Conservation (phyloP, 495 filamentous ascomycete genomes). For the Penicillium flavigenum region DNA sequence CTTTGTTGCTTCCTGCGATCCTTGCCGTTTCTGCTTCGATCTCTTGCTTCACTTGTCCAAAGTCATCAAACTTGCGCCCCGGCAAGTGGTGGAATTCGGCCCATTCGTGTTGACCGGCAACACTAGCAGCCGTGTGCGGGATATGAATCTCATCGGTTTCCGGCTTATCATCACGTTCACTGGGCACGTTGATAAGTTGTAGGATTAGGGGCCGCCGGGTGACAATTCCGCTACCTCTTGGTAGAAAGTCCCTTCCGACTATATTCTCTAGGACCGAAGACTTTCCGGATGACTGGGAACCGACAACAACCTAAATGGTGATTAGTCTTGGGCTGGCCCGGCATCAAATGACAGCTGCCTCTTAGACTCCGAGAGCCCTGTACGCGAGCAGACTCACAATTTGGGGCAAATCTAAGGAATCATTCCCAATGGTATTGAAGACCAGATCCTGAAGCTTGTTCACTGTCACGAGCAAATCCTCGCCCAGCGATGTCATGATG, state of each 20-base stretch:
- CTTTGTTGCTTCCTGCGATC: slow-evolving; percentile 97
- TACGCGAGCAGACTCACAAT: slow-evolving; percentile 68
- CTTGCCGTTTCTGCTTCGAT: slow-evolving; percentile 96
- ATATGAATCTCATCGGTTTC: slow-evolving; percentile 63
- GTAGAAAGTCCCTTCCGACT: slow-evolving; percentile 94
- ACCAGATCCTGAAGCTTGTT: slow-evolving; percentile 98
- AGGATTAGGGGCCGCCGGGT: slow-evolving; percentile 92
- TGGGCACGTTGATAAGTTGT: slow-evolving; percentile 96
- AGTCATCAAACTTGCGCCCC: slow-evolving; percentile 87
- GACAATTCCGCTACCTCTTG: slow-evolving; percentile 94
- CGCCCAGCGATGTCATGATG: slow-evolving; percentile 72
- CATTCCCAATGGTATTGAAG: slow-evolving; percentile 99
- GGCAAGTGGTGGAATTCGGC: slow-evolving; percentile 96
- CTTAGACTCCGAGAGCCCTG: background rate
- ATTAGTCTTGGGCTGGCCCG: slow-evolving; percentile 17
- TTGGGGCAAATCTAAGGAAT: slow-evolving; percentile 94
- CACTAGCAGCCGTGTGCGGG: slow-evolving; percentile 67
- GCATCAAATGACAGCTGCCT: background rate
- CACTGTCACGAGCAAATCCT: slow-evolving; percentile 87
- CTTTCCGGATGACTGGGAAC: slow-evolving; percentile 97
- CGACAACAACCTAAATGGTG: slow-evolving; percentile 80
- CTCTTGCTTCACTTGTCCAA: slow-evolving; percentile 87
- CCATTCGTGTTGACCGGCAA: slow-evolving; percentile 79
- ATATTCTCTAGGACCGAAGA: slow-evolving; percentile 99
- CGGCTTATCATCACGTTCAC: slow-evolving; percentile 66